Conservation (phyloP, 2,329 filamentous ascomycete species). For the Phaeosphaeriaceae sp. region DNA sequence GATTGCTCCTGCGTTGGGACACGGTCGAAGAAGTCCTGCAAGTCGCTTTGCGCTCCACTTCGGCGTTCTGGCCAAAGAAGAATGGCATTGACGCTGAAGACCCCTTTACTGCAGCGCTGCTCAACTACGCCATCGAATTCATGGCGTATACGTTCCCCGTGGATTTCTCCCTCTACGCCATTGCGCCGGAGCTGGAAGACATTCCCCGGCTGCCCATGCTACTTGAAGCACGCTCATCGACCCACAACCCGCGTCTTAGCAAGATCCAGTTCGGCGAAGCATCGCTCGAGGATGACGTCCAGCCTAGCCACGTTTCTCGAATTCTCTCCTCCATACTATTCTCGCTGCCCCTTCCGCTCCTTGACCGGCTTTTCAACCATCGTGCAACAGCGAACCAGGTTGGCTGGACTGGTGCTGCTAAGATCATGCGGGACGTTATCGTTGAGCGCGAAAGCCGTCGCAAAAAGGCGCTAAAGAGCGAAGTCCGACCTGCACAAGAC, state of each 20-base stretch:
- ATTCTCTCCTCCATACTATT: conserved; percentile 71
- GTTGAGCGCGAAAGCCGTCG: conserved; percentile 53
- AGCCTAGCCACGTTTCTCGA: conserved; percentile 51
- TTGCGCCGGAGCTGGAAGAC: conserved; percentile 55
- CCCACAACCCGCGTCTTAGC: conserved; percentile 62
- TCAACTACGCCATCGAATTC: conserved; percentile 65
- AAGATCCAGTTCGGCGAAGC: conserved; percentile 77
- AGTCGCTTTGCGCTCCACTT: conserved; percentile 60
- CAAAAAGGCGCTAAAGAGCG: conserved; percentile 36
- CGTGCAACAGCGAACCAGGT: conserved; percentile 58
- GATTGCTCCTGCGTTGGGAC: conserved; percentile 66
- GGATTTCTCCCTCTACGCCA: conserved; percentile 65
- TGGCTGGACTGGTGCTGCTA: conserved; percentile 47
- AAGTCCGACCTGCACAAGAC: conserved; percentile 30
- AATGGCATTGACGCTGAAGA: conserved; percentile 54
- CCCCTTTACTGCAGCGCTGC: conserved; percentile 61
- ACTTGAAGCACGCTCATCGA: conserved; percentile 43
- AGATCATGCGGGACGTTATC: conserved; percentile 51
- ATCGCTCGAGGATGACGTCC: conserved; percentile 52
- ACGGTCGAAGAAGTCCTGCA: conserved; percentile 67
- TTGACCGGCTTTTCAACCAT: conserved; percentile 72
- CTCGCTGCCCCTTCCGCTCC: conserved; percentile 71
- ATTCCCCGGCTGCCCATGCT: conserved; percentile 56
- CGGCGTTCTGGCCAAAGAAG: conserved; percentile 12
- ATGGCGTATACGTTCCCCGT: conserved; percentile 66